Base-by-base conservation (phyloP, 805 yeast genomes). In the Candida railenensis region DNA sequence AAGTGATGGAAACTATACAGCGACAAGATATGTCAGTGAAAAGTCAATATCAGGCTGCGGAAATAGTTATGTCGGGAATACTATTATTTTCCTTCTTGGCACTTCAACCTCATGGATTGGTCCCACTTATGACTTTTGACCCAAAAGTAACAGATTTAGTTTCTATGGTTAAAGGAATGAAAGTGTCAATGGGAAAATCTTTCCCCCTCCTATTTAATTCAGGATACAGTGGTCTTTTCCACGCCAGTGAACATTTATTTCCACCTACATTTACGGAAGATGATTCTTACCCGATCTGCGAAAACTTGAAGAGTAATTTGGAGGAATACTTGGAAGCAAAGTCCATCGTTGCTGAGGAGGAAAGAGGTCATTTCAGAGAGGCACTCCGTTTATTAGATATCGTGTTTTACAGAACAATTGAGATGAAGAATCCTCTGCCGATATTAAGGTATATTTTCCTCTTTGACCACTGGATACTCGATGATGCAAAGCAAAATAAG, bases 71-170 rank as follows among this genome's bases (percentile, higher is more conserved):
- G 2, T 56, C 65, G 4, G 52, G 62, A 4, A 50, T 55, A 28
- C 37, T 65, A 8, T 48, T 65, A 14, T 65, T 54, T 48, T 57
- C 69, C 9, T 68, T 55, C 39, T 45, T 66, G 8, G 67, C 65
- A 3, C 45, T 68, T 2, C 70, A 67, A 47, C 68, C 71, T 3
- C 62, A 61, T 42, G 51, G 52, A 19, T 45, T 65, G 11, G 46
- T 61, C 18, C 71, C 72, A 3, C 46, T 69, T 18, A 53, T 69
- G 0, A 55, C 57, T n/a, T 59, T 56, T 30, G 60, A 59, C 20
- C 42, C 46, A 4, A 14, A 30, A 11, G 44, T 54, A 5, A 40
- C 57, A 2, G 68, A 63, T 44, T 48, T 61, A 20, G 30, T 65
- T 7, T 55, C 59, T 7, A 51, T 60, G 12, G 36, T 56, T 16